A percentile compares a stretch with the other conserved stretches of the same genome.
Conservation (phyloP, 2,329 filamentous ascomycete genomes). For the Aspergillus latus region DNA sequence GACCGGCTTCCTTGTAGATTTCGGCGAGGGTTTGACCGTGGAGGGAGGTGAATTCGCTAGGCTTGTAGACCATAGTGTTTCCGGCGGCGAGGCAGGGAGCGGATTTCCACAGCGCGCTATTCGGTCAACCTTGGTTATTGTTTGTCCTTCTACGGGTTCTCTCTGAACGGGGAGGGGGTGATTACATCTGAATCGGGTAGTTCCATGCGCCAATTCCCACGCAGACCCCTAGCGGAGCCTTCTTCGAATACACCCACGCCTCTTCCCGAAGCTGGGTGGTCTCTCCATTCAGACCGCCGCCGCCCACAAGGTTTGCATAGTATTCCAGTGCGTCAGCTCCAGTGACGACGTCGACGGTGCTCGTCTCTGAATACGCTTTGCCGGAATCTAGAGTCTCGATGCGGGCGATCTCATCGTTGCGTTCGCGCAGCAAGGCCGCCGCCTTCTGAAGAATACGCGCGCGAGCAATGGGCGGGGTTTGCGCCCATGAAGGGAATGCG, state of each 20-base stretch:
- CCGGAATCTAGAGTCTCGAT: constrained; percentile 84
- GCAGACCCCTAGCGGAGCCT: constrained; percentile 79
- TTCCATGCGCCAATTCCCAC: constrained; percentile 90
- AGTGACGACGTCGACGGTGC: constrained; percentile 76
- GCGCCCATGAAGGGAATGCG: constrained; percentile 75
- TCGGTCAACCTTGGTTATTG: constrained; percentile 5
- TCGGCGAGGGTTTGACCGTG: constrained; percentile 74
- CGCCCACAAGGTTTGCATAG: constrained; percentile 75
- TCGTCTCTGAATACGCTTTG: constrained; percentile 82
- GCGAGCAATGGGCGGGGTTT: constrained; percentile 70
- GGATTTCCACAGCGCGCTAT: constrained; percentile 76
- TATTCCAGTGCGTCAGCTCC: constrained; percentile 85
- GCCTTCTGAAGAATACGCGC: constrained; percentile 76
- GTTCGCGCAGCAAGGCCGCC: constrained; percentile 68
- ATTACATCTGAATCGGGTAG: constrained; percentile 78
- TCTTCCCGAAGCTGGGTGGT: constrained; percentile 71
- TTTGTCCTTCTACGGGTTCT: constrained; percentile 5
- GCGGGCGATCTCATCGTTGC: constrained; percentile 76
- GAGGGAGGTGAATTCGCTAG: constrained; percentile 80
- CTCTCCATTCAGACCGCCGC: constrained; percentile 77
- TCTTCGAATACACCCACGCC: constrained; percentile 79
- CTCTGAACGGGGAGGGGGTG: too few relatives aligned
- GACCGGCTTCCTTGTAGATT: constrained; percentile 74
- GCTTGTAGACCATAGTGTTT: constrained; percentile 90
- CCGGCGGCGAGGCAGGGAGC: constrained; percentile 81